Base-by-base conservation (phyloP, 768 basidiomycete species). In the Rhodotorula toruloides region DNA sequence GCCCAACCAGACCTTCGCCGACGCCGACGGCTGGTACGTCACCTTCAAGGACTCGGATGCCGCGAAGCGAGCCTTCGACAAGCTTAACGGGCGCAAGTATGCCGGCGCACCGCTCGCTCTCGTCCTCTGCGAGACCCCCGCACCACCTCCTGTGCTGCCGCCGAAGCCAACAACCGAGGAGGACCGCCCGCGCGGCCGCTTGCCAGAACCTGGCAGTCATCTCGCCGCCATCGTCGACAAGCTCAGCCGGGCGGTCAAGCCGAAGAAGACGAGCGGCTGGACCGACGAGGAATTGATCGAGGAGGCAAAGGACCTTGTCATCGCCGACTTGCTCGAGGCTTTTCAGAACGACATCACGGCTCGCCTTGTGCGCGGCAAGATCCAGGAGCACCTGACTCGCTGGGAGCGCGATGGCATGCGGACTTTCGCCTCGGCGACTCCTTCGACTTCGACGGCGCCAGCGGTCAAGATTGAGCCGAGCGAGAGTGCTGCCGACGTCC, bases 41-140 rank as follows among this genome's bases (percentile, higher is more conserved):
- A 88, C 90, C 7, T 97, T 96, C 76, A 74, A 79, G 27, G 83
- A 84, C 8, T 75, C 80, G 4, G 83, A 83, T 60, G 76, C 82
- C 1, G 91, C 91, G 0, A 80, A 84, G 11, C 81, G 86, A 6
- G 88, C 90, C 0, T 81, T 82, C 14, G 83, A 84, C 70, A 85
- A 89, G 6, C 82, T 92, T 37, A 74, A 79, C 50, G 76, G 76
- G 21, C 71, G 74, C 36, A 64, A 68, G 12, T 67, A 77, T 60
- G 54, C 63, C 21, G 62, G 76, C 47, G 65, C 63, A 52, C n/a
- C 70, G 66, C 62, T 75, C 70, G 54, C 61, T 25, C 44, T 74
- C 74, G 17, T 32, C 27, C 43, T 67, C 25, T 36, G 50, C 54
- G 58, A 63, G 25, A 27, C 56, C 2, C 46, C 65, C 1, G 1